Percentiles rank a stretch among this genome's conserved stretches.
Evolutionary conservation across 352 stramenopile species (phyloP).

Genomic region (Thalassiosira sp.): DNA sequence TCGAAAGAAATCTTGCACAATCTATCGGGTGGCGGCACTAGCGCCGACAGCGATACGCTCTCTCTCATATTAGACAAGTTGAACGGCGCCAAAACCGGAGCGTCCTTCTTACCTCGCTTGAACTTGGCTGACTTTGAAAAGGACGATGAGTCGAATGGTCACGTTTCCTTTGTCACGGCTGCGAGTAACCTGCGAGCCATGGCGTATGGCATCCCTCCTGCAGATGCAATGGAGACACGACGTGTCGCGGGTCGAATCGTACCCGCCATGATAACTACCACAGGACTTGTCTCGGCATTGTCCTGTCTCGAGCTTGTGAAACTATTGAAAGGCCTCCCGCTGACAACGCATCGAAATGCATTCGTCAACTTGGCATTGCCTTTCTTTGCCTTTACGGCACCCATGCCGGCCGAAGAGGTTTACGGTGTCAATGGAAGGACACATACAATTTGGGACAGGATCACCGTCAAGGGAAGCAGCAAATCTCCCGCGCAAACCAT

Average conservation of each 20-base stretch:
- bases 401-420: slow-evolving; percentile 70
- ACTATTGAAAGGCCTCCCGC: slow-evolving; percentile 57
- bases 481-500: slow-evolving; percentile 47
- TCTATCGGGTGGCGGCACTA: slow-evolving; percentile 25
- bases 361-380: slow-evolving; percentile 82
- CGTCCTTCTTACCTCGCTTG: slow-evolving; percentile 32
- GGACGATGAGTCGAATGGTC: slow-evolving; percentile 80
- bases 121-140: slow-evolving; percentile 80
- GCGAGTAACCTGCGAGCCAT: slow-evolving; percentile 78
- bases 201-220: slow-evolving; percentile 75
- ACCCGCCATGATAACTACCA: slow-evolving; percentile 83
- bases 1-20: slow-evolving; percentile 27
- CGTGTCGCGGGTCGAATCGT: slow-evolving; percentile 78
- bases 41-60: slow-evolving; percentile 13
- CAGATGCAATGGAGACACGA: slow-evolving; percentile 78
- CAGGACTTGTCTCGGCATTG: slow-evolving; percentile 75
- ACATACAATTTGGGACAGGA: slow-evolving; percentile 77
- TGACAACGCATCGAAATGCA: slow-evolving; percentile 72
- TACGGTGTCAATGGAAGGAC: slow-evolving; percentile 51
- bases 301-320: slow-evolving; percentile 82
- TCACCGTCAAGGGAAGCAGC: slow-evolving; percentile 61
- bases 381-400: slow-evolving; percentile 81
- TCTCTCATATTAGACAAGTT: slow-evolving; percentile 27
- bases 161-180: slow-evolving; percentile 78
- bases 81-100: slow-evolving; percentile 49